Percentiles rank a stretch among this genome's conserved stretches.
phyloP scores from a whole-genome alignment of 108 stramenopile genomes.

The Poteriospumella lacustris region DNA sequence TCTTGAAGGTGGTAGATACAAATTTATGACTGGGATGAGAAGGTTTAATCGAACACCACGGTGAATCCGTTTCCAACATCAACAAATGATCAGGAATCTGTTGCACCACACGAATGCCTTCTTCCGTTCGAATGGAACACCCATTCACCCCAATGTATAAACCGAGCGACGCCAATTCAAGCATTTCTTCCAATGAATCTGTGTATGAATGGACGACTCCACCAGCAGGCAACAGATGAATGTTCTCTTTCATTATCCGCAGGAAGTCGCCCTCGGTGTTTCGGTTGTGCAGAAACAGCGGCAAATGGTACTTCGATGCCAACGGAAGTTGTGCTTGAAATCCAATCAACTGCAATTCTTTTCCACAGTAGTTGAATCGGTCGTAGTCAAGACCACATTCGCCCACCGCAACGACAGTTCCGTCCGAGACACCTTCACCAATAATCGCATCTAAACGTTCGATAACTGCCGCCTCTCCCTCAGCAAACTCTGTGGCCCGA shows the following conservation, averaged over 20 bases:
- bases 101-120: conserved; percentile 69
- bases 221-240: conserved; percentile 34
- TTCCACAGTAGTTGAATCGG: conserved; percentile 75
- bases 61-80: conserved; percentile 92
- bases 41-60: conserved; percentile 76
- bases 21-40: conserved; percentile 68
- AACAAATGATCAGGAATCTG: conserved; percentile 69
- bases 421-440: conserved; percentile 37
- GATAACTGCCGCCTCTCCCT: background rate
- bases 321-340: conserved; percentile 73
- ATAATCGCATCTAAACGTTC: conserved; percentile 27
- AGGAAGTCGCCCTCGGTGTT: conserved; percentile 71
- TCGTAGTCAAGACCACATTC: conserved; percentile 94
- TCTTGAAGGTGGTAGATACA: conserved; percentile 61
- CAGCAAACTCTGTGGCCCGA: conserved; percentile 70
- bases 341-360: conserved; percentile 69
- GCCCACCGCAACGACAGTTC: conserved; percentile 78
- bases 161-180: conserved; percentile 66
- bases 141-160: conserved; percentile 91
- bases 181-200: conserved; percentile 71
- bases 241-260: conserved; percentile 56
- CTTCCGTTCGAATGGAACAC: conserved; percentile 80
- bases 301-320: conserved; percentile 55
- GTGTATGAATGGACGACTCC: conserved; percentile 85
- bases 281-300: conserved; percentile 89